Percentiles rank a stretch among this genome's conserved stretches.
Evolutionary conservation across 345 rosid genomes (phyloP).

Genomic region (Aurinia saxatilis): DNA sequence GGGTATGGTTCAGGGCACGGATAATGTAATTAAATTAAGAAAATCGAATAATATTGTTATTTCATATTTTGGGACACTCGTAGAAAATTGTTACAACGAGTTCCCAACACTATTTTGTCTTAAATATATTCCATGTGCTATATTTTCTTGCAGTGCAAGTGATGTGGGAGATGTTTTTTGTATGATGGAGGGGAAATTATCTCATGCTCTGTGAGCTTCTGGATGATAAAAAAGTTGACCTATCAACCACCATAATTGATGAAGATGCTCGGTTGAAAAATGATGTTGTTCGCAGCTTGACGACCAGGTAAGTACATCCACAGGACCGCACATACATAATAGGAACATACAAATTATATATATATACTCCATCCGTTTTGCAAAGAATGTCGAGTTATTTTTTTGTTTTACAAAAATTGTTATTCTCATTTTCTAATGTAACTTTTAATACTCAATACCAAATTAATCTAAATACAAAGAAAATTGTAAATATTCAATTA

Average conservation of each 20-base stretch:
- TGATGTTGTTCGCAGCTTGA: slow-evolving; percentile 75
- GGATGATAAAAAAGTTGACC: slow-evolving; percentile 63
- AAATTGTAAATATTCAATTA: no score
- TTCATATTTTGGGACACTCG: slow-evolving; percentile 79
- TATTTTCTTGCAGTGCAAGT: not conserved
- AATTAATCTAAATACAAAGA: no score
- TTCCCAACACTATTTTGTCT: slow-evolving; percentile 6
- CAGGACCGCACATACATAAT: slow-evolving; percentile 78
- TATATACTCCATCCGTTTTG: no score
- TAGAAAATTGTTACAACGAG: slow-evolving; percentile 77
- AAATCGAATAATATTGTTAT: no score
- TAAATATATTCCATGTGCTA: not conserved
- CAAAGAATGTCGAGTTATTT: no score
- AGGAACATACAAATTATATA: no score
- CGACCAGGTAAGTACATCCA: slow-evolving; percentile 68
- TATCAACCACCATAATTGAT: slow-evolving; percentile 65
- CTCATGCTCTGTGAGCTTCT: slow-evolving; percentile 75
- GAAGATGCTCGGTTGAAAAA: slow-evolving; percentile 83
- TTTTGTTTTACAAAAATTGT: no score
- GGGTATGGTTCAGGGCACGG: no score
- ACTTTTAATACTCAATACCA: no score
- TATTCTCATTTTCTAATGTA: no score
- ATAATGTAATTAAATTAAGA: no score
- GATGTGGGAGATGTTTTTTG: slow-evolving; percentile 8
- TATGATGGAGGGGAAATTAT: slow-evolving; percentile 67